Base-by-base conservation (phyloP, 495 filamentous ascomycete genomes). In the Lasiosphaeria miniovina region DNA sequence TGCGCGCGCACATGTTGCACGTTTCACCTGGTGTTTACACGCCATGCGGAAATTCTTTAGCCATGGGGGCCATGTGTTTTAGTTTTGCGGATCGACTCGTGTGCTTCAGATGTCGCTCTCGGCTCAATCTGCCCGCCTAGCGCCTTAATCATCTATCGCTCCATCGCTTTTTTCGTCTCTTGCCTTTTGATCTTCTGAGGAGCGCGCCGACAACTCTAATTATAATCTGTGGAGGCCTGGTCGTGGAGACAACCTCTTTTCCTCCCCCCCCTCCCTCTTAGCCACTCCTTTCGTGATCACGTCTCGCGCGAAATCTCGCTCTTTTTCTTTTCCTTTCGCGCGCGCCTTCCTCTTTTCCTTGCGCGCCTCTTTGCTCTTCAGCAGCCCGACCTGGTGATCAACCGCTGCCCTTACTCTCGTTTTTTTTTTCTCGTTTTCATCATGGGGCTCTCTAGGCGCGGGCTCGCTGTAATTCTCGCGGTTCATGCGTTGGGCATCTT, bases 361-460 rank as follows among this genome's bases (percentile, higher is more conserved):
- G 50, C 17, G 24, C 46, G 49, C 10, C 32, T 52, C 54, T 12
- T 40, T 40, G 9, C 50, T 54, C 45, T 58, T 50, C 36, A 38
- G 59, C 59, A 61, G 55, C 50, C 58, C 31, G 62, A 59, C 62
- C 62, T 65, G 62, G 62, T 65, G 24, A 24, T 24, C 24, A 61
- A 59, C 62, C 62, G 48, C 62, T 65, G 62, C 52, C 54, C 49
- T 12, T 36, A 45, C 15, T 59, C 38, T 51, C 49, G 24, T 36
- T 52, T 34, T 58, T 34, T 58, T 49, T 54, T 59, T n/a, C 43
- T 36, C 43, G 36, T 53, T 11, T 53, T 55, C 51, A 56, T 52
- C 43, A 65, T 65, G 62, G 62, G 58, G 51, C 49, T 56, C 36
- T 36, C 55, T 43, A 52, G 54, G 50, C 36, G 31, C 43, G 56